Base-by-base conservation (phyloP, 176 grass and related monocot species). In the Eremochloa ophiuroides region DNA sequence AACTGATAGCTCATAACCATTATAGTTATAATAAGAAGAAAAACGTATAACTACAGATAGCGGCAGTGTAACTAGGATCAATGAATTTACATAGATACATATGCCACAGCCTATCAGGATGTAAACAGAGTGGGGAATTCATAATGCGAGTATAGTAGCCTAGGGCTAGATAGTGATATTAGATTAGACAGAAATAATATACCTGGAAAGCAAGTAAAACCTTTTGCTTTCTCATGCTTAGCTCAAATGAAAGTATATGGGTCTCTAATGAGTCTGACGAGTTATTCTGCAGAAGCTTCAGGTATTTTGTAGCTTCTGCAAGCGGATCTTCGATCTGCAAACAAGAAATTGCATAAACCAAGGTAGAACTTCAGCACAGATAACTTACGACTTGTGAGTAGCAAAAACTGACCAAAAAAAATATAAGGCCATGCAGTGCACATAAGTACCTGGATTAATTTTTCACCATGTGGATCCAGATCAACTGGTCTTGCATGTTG, bases 131-230 rank as follows among this genome's bases (percentile, higher is more conserved):
- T 39, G 67, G 46, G 58, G 33, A 65, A 62, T 13, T 29, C 2
- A 53, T 37, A 38, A 38, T 23, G 4, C n/a, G 1, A 53, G 29
- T 15, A 62, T 12, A 23, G 20, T 17, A 23, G 3, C 51, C 11
- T 58, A 58, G 14, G 31, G 22, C 6, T 10, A 67, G 8, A 23
- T 67, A 67, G 33, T 17, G 13, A 17, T 27, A 6, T 17, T 18
- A 60, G n/a, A 6, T 17, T 18, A 60, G n/a, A 41, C 12, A 79
- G 55, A 69, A 70, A 75, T 30, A 28, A 72, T 15, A 81, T 89
- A 99, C 97, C 97, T 99, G 91, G 80, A 99, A 99, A 84, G 97
- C 97, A 60, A 99, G 91, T 62, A 99, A 91, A 79, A 91, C 82
- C 38, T 95, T 99, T 86, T 96, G 88, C 73, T 93, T 99, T 83